phyloP scores from a whole-genome alignment of 2,329 filamentous ascomycete species.

The Nemania bipapillata region DNA sequence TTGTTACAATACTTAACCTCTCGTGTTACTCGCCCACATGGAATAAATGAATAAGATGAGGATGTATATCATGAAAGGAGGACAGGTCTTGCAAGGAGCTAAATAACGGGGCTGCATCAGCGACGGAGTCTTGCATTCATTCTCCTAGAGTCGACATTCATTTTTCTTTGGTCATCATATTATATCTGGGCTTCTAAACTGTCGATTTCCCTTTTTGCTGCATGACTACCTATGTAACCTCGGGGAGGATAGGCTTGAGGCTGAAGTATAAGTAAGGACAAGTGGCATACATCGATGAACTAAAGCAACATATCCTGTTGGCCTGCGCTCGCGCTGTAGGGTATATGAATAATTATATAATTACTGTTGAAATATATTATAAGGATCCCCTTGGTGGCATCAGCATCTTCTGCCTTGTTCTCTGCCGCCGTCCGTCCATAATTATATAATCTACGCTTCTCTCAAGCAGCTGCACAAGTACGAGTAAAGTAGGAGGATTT shows the following conservation, averaged over 20 bases:
- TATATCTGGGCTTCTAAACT: background rate
- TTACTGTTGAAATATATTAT: conserved; percentile 11
- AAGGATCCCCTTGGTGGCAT: no score
- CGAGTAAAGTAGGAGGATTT: no score
- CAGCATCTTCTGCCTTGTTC: no score
- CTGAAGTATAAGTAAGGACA: background rate
- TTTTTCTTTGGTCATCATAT: background rate
- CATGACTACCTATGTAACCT: background rate
- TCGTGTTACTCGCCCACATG: background rate
- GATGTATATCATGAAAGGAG: conserved; percentile 25
- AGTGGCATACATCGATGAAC: background rate
- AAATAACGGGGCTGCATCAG: conserved; percentile 31
- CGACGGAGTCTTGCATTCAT: conserved; percentile 33
- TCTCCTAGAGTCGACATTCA: background rate
- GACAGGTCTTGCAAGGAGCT: conserved; percentile 8
- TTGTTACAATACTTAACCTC: background rate
- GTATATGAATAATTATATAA: conserved; percentile 28
- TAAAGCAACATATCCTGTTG: background rate
- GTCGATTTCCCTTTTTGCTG: background rate
- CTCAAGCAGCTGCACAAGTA: no score
- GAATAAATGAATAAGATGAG: background rate
- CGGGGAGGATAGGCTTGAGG: background rate
- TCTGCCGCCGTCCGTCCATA: no score
- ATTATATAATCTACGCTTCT: no score
- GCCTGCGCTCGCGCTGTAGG: background rate